Evolutionary conservation across 306 rosid species (phyloP), one percentile per base, ranked within the genome.

Genomic region (Casuarina glauca): DNA sequence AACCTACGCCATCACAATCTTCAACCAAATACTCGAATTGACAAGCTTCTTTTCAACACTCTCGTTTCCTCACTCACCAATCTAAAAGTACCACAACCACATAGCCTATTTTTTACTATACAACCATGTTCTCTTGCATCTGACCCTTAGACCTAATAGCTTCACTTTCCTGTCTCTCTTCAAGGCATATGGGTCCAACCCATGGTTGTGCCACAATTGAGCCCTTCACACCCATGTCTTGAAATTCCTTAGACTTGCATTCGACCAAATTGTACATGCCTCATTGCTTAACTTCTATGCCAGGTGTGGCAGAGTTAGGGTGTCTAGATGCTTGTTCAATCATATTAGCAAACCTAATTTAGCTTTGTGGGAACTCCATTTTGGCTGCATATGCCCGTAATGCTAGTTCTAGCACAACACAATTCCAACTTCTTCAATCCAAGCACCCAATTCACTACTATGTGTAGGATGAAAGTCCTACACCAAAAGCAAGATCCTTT

Each of bases 131-230:
- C 83, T 86, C 63, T 6, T 57, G n/a, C 76, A 72, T 52, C 45
- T 74, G 2, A 70, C 75, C 64, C 44, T 77, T 7, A 81, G 73
- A 71, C 89, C 89, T 76, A 83, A 86, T 61, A 43, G 69, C 68
- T 86, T 86, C 75, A 86, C 89, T 75, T 86, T 86, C 3, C 87
- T 87, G 4, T 86, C 89, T 6, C 89, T 86, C 61, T 86, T 83
- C 53, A 83, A 82, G 50, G 87, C 81, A 12, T 86, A 81, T 70
- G 70, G 41, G 41, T 80, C 70, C 57, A 20, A 78, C 36, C 50
- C 74, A 0, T 86, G 81, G 75, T 69, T 80, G 9, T 85, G 58
- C 3, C 79, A 80, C 75, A 87, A 87, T 2, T 74, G 46, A 39
- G 70, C 79, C 70, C 83, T 86, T 11, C 89, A 86, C 9, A 52